These are phyloP conservation scores for Aspergillus quadricinctus DNA, from an alignment of 2,329 filamentous ascomycete species.

Conservation along the genomic window DNA sequence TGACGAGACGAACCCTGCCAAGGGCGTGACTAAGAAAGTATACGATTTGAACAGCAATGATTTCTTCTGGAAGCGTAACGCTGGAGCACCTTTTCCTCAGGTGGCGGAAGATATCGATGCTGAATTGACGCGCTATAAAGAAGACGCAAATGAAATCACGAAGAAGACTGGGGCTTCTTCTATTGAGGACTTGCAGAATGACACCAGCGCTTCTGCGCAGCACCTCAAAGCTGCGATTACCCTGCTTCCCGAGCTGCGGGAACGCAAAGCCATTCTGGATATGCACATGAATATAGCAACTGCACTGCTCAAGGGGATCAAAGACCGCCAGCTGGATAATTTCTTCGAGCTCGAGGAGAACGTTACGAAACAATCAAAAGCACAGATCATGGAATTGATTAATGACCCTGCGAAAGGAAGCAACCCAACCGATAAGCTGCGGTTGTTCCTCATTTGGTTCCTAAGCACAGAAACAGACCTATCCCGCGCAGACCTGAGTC, in stretches of 20 bases:
- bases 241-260: slow-evolving; percentile 81
- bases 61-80: slow-evolving; percentile 96
- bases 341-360: slow-evolving; percentile 95
- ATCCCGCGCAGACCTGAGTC: slow-evolving; percentile 72
- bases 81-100: slow-evolving; percentile 84
- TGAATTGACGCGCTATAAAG: slow-evolving; percentile 90
- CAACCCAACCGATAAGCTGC: slow-evolving; percentile 80
- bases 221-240: slow-evolving; percentile 96
- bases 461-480: slow-evolving; percentile 89
- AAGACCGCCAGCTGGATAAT: slow-evolving; percentile 90
- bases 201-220: slow-evolving; percentile 82
- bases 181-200: slow-evolving; percentile 86
- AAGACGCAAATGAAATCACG: slow-evolving; percentile 89
- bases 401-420: slow-evolving; percentile 77
- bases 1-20: slow-evolving; percentile 71
- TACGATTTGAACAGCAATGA: slow-evolving; percentile 89
- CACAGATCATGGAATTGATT: slow-evolving; percentile 82
- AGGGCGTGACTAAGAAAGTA: slow-evolving; percentile 74
- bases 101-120: slow-evolving; percentile 95
- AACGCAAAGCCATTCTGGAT: slow-evolving; percentile 87
- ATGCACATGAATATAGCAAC: slow-evolving; percentile 99
- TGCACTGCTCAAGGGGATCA: slow-evolving; percentile 74
- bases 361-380: slow-evolving; percentile 84
- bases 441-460: slow-evolving; percentile 96
- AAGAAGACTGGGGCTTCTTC: slow-evolving; percentile 91